Conservation (phyloP, 768 basidiomycete species). For the Tremella fuciformis region DNA sequence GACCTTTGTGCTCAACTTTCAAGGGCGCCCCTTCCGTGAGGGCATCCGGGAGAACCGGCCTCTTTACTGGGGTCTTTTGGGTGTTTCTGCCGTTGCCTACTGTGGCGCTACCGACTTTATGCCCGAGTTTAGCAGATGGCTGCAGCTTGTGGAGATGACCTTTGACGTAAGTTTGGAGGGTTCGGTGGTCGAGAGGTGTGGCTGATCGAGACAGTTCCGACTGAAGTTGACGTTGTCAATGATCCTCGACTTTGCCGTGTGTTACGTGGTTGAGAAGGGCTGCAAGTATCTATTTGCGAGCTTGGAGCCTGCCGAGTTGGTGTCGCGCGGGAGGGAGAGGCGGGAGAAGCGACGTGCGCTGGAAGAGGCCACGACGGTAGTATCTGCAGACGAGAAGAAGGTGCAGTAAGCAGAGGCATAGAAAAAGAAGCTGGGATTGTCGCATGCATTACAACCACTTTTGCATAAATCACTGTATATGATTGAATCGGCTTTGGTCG, state of each 20-base stretch:
- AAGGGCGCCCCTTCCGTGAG: constrained; percentile 96
- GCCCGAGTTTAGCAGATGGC: constrained; percentile 92
- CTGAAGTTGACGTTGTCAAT: constrained; percentile 71
- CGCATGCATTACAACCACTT: too few relatives aligned
- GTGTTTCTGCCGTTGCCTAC: constrained; percentile 85
- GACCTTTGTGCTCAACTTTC: constrained; percentile 98
- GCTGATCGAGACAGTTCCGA: constrained; percentile 65
- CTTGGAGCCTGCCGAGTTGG: constrained; percentile 76
- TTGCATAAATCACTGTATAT: too few relatives aligned
- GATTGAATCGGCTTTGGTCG: not conserved
- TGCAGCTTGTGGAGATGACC: constrained; percentile 93
- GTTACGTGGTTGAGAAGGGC: constrained; percentile 73
- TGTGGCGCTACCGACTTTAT: constrained; percentile 89
- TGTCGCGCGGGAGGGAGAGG: constrained; percentile 78
- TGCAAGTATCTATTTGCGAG: constrained; percentile 88
- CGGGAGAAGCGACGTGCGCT: constrained; percentile 62
- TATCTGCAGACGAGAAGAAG: not conserved
- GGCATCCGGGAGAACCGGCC: constrained; percentile 93
- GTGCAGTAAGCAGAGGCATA: not conserved
- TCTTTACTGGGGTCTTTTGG: constrained; percentile 87
- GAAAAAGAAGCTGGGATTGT: not conserved
- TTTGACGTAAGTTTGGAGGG: constrained; percentile 58
- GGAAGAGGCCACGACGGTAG: constrained; percentile 50
- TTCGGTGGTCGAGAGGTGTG: not conserved
- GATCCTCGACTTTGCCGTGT: constrained; percentile 83